Evolutionary conservation across 164 flowering plant species (phyloP), one percentile per base, ranked within the genome.

Genomic region (Magnolia kwangsiensis): DNA sequence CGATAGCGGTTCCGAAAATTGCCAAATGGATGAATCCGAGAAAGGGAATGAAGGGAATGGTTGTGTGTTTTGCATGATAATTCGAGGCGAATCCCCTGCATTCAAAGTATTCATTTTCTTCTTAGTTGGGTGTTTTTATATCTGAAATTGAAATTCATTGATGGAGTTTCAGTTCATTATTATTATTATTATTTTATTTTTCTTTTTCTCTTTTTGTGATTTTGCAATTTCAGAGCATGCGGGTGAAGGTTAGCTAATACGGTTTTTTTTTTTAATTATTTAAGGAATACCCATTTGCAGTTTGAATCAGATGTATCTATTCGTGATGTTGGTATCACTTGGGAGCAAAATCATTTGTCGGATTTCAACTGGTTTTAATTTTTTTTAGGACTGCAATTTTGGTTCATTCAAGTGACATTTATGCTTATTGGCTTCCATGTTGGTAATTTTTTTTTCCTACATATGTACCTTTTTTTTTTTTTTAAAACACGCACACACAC

Each of bases 11-110:
- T 29, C 71, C 6, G 2, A 11, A 3, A 55, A 16, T 55, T 55
- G 13, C 61, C 61, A 16, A 11, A 55, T 55, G 61, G 74, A 66
- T 51, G 73, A 31, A 13, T 3, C 51, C 16, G 73, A 27, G 23
- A 72, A 74, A 37, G 73, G 55, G 59, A 71, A 29, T 63, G 78
- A 72, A 19, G 83, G 79, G 59, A 78, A 73, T n/a, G 75, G 72
- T 80, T 93, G 96, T 72, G 85, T 92, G 50, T 94, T 94, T 72
- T 94, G 98, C 79, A 84, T 78, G 88, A 94, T 94, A 80, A 79
- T 90, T 67, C 81, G 83, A 18, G 95, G 95, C 3, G 86, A 92
- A 75, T 83, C 93, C 51, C 96, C 92, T 19, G 89, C 95, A 76
- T 73, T 88, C 45, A 92, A 91, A 94, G 98, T 84, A 71, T n/a